Base-by-base conservation (phyloP, 2,329 filamentous ascomycete species). In the Bisporella sp. region DNA sequence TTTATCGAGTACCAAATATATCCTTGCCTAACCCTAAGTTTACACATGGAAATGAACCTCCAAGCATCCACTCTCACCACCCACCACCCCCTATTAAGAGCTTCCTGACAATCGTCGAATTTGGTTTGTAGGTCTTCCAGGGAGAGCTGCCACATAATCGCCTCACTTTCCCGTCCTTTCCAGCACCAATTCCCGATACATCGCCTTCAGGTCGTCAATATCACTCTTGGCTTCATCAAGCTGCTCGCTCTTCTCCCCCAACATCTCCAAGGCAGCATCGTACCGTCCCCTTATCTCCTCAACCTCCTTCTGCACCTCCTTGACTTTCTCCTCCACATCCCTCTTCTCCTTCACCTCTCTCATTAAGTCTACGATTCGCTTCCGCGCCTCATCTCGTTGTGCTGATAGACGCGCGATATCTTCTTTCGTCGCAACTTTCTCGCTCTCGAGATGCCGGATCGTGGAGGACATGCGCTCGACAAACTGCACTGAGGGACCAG, bases 401-500 rank as follows among this genome's bases (percentile, higher is more conserved):
- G 78, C 75, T 5, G 83, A 82, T 13, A 99, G 78, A 6, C 92
- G 77, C 0, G 78, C 75, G 57, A 96, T 75, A 66, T 99, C 93
- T 64, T 99, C 93, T 62, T 87, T 89, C 11, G 85, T 84, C 1
- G 85, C 87, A 1, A 93, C 88, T 64, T 95, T 95, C 65, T 99
- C 93, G 45, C 83, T 89, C 65, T 99, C 93, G 0, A 99, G 75
- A 5, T 92, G 82, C 7, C 93, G 86, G 42, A 99, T 91, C 0
- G 90, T 89, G 3, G 91, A 89, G 63, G 88, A 95, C 89, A 99
- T 95, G 48, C 92, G 82, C 70, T 97, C 93, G 12, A 99, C 91
- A 1, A 99, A 79, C 69, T 97, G 92, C 1, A 99, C 92, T 0
- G 87, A 92, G 0, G 93, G 93, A 0, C 93, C 93, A 0, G 92